A percentile compares a stretch with the other conserved stretches of the same genome.
phyloP scores from a whole-genome alignment of 1,284 basidiomycete genomes.

The Porogramme epimiltina region DNA sequence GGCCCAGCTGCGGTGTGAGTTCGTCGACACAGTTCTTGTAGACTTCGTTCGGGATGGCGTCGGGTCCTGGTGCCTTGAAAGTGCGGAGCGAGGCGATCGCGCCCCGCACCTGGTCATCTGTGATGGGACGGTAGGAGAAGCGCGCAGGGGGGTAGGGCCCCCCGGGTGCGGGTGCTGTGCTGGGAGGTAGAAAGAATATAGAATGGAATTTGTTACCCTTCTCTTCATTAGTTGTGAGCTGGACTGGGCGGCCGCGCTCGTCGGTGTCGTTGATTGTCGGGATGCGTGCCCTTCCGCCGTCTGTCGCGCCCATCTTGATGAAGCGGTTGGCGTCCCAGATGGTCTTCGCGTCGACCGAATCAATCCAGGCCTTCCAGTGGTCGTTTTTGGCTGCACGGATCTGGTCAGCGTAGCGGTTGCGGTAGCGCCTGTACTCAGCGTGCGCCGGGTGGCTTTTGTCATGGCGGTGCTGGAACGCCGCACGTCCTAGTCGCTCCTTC shows the following conservation, averaged over 20 bases:
- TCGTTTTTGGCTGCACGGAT: constrained; percentile 33
- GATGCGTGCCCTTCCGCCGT: constrained; percentile 34
- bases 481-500: constrained; percentile 28
- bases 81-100: constrained; percentile 20
- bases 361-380: constrained; percentile 39
- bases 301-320: constrained; percentile 25
- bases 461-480: constrained; percentile 35
- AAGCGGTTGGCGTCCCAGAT: constrained; percentile 38
- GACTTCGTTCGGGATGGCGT: constrained; percentile 37
- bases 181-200: constrained; percentile 35
- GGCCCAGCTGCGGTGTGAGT: constrained; percentile 29
- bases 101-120: constrained; percentile 21
- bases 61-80: constrained; percentile 39
- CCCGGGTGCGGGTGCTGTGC: background rate
- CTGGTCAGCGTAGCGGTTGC: constrained; percentile 31
- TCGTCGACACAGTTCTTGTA: constrained; percentile 27
- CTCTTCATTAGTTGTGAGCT: constrained; percentile 23
- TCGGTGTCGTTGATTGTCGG: constrained; percentile 24
- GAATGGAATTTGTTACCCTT: constrained; percentile 31
- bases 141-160: constrained; percentile 26
- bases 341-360: constrained; percentile 22
- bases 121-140: constrained; percentile 24
- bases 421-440: constrained; percentile 14
- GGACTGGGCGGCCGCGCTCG: too few relatives aligned
- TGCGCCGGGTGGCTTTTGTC: constrained; percentile 29